Evolutionary conservation across 352 stramenopile species (phyloP).

Genomic region (Globisporangium paroecandrum): DNA sequence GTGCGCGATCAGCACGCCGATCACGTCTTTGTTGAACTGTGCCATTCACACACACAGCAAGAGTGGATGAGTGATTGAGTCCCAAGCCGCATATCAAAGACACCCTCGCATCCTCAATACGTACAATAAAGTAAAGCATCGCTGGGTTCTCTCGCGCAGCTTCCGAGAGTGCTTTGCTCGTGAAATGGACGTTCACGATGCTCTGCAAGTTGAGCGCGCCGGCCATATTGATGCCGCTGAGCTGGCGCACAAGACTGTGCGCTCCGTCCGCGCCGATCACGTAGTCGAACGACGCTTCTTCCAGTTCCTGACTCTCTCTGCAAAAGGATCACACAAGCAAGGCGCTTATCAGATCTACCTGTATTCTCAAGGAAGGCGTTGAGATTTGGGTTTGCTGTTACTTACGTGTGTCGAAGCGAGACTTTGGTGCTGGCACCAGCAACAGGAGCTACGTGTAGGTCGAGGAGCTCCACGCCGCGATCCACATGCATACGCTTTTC

Average conservation of each 20-base stretch:
- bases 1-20: constrained; percentile 93
- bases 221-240: constrained; percentile 65
- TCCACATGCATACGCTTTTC: constrained; percentile 47
- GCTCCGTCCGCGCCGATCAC: constrained; percentile 91
- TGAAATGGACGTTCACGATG: constrained; percentile 95
- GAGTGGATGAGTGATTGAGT: not conserved
- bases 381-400: not conserved
- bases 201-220: constrained; percentile 84
- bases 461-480: constrained; percentile 54
- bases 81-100: not conserved
- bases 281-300: constrained; percentile 62
- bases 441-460: constrained; percentile 23
- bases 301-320: constrained; percentile 26
- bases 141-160: constrained; percentile 61
- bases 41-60: not conserved
- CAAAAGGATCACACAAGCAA: constrained; percentile 19
- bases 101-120: not conserved
- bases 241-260: constrained; percentile 77
- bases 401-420: constrained; percentile 47
- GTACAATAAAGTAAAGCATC: constrained; percentile 95
- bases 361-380: not conserved
- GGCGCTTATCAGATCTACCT: not conserved
- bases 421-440: constrained; percentile 23
- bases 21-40: constrained; percentile 79
- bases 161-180: constrained; percentile 60